Evolutionary conservation across 2,329 filamentous ascomycete species (phyloP), one percentile per base, ranked within the genome.

Genomic region (Coleophoma eucalyptorum): DNA sequence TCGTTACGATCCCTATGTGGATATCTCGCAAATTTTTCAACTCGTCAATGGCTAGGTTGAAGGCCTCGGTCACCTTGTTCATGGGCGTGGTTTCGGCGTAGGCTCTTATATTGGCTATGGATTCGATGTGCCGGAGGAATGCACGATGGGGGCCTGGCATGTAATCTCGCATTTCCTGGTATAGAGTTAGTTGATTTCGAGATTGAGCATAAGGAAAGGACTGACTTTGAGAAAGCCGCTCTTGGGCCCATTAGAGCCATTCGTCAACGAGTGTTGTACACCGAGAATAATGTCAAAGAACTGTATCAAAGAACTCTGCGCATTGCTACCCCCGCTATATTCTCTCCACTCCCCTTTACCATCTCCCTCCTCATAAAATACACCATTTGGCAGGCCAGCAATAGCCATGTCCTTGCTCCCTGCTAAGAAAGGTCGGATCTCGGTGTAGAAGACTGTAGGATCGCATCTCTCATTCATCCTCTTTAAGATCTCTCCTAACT

Each of bases 401-500:
- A 86, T 82, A 7, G 77, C 81, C 93, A 97, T 97, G 67, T 95
- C 95, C 70, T 91, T 95, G 67, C 89, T 92, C 2, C 93, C 93
- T 0, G 93, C 91, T 2, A 97, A 76, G 66, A 90, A 96, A 0
- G 93, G 93, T 2, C 93, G 80, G 58, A 97, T 94, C 40, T 83
- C 79, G 69, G 96, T 84, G 69, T 96, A 97, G 69, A 97, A 97
- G 4, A 90, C 81, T 62, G 88, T 82, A 0, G 92, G 91, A 54
- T 93, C 86, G 66, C 92, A 97, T 55, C 82, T 83, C 62, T 97
- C 92, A 64, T 95, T 87, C 91, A 97, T 96, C 43, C 89, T 80
- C 53, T 87, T 79, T 1, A 97, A 73, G 0, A 96, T 66, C 0
- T 66, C 67, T 10, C 81, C 84, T 1, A 96, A 77, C 49, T 86